Percentiles rank a stretch among this genome's conserved stretches.
Conservation (phyloP, 495 filamentous ascomycete genomes). For the Hypoxylon crocopeplum region DNA sequence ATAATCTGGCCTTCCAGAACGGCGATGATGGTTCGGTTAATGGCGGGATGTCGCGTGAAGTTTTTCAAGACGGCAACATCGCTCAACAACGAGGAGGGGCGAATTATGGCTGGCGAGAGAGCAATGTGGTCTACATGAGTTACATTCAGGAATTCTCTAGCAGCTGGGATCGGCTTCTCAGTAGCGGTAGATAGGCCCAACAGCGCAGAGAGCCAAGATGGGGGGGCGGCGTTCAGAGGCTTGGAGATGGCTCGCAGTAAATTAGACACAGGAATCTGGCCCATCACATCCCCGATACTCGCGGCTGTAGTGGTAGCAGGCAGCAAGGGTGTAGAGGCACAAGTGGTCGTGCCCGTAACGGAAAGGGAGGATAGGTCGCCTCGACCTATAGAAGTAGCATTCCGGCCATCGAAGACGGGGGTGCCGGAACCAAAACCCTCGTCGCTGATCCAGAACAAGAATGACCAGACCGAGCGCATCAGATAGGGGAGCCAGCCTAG, state of each 20-base stretch:
- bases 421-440: slow-evolving; percentile 72
- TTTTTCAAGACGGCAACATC: slow-evolving; percentile 73
- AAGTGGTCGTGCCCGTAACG: slow-evolving; percentile 40
- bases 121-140: slow-evolving; percentile 20
- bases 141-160: slow-evolving; percentile 25
- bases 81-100: slow-evolving; percentile 65
- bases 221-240: slow-evolving; percentile 35
- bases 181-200: slow-evolving; percentile 24
- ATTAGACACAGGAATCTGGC: slow-evolving; percentile 39
- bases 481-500: slow-evolving; percentile 85
- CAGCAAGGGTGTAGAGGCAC: slow-evolving; percentile 55
- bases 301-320: slow-evolving; percentile 45
- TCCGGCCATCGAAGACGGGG: slow-evolving; percentile 32
- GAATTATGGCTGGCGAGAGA: slow-evolving; percentile 14
- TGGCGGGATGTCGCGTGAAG: slow-evolving; percentile 71
- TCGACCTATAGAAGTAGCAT: slow-evolving; percentile 16
- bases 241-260: slow-evolving; percentile 40
- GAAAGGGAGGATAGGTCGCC: slow-evolving; percentile 15
- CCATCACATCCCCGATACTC: slow-evolving; percentile 39
- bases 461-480: slow-evolving; percentile 89
- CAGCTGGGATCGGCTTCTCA: slow-evolving; percentile 11
- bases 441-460: slow-evolving; percentile 94
- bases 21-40: slow-evolving; percentile 84
- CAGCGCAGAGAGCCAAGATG: slow-evolving; percentile 36
- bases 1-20: slow-evolving; percentile 92